Base-by-base conservation (phyloP, 1,139 yeast species). In the Pichia sp. region DNA sequence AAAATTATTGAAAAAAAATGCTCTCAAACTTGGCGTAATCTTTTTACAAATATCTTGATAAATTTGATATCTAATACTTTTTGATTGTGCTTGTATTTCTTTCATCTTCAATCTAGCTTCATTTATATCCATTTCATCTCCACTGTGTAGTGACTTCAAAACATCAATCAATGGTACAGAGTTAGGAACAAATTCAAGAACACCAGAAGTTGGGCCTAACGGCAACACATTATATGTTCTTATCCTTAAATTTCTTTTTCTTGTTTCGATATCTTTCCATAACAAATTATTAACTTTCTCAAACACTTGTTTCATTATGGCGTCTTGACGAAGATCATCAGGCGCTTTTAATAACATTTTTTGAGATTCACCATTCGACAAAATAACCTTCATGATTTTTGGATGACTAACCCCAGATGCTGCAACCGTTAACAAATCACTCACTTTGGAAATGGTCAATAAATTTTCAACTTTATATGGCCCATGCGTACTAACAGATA, bases 221-320 rank as follows among this genome's bases (percentile, higher is more conserved):
- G 98, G 97, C 10, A 90, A 77, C 1, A 92, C 97, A 51, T 82
- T 84, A 62, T 94, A 94, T 0, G 97, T 90, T 41, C 96, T 66
- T 2, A 92, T 76, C 6, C 74, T 68, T 43, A 92, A 66, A 1
- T 71, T 65, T 20, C 92, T 63, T 40, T 66, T 71, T 31, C 80
- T 62, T 0, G 95, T 73, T 37, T 75, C 77, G 42, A 73, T 70
- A 56, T 85, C 80, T 31, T 69, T 69, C 16, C 57, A 62, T 49
- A 92, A 73, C 37, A 90, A 74, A n/a, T 69, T 66, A 57, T 90
- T 87, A 22, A 89, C 96, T 59, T 89, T 87, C 27, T 74, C 83
- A 62, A 94, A 94, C 1, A 92, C 97, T 60, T 92, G 98, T 60
- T 90, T 95, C 98, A 94, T 94, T 50, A 92, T 87, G 0, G 95